Evolutionary conservation across 176 grass and related monocot species (phyloP).

Genomic region (Eragrostis nindensis): DNA sequence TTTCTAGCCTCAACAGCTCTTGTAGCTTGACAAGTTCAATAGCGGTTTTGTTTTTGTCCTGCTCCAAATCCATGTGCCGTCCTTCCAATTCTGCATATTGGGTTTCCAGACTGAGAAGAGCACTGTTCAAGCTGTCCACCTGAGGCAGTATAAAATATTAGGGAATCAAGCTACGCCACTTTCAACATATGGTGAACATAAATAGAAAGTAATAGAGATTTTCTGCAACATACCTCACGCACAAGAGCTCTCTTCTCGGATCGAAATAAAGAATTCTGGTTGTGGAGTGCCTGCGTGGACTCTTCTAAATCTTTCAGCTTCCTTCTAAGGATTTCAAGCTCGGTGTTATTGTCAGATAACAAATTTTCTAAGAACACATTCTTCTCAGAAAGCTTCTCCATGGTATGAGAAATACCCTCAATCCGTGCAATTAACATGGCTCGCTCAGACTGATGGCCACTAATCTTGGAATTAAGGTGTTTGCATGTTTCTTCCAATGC

Average conservation of each 20-base stretch:
- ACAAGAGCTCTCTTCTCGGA: constrained; percentile 71
- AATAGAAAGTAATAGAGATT: constrained; percentile 32
- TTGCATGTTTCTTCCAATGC: constrained; percentile 66
- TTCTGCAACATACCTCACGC: constrained; percentile 59
- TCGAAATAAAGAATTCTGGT: constrained; percentile 70
- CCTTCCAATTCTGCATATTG: constrained; percentile 74
- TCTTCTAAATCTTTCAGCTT: constrained; percentile 67
- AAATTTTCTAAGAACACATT: constrained; percentile 86
- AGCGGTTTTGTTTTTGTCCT: constrained; percentile 55
- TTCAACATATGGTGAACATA: background rate
- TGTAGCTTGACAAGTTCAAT: constrained; percentile 53
- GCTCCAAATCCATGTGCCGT: constrained; percentile 62
- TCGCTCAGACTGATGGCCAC: constrained; percentile 55
- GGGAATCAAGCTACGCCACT: constrained; percentile 36
- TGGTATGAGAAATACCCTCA: constrained; percentile 68
- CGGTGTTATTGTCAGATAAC: constrained; percentile 62
- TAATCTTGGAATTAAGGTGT: constrained; percentile 63
- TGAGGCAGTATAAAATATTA: constrained; percentile 40
- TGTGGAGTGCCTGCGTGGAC: constrained; percentile 55
- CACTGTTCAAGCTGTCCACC: constrained; percentile 75
- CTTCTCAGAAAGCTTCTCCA: constrained; percentile 72
- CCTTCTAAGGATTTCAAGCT: constrained; percentile 69
- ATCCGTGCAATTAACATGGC: constrained; percentile 66
- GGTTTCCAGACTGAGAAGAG: constrained; percentile 67
- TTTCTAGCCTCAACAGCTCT: constrained; percentile 63